A percentile compares a stretch with the other conserved stretches of the same genome.
Conservation (phyloP, 2,329 filamentous ascomycete species). For the Xylaria sp. region DNA sequence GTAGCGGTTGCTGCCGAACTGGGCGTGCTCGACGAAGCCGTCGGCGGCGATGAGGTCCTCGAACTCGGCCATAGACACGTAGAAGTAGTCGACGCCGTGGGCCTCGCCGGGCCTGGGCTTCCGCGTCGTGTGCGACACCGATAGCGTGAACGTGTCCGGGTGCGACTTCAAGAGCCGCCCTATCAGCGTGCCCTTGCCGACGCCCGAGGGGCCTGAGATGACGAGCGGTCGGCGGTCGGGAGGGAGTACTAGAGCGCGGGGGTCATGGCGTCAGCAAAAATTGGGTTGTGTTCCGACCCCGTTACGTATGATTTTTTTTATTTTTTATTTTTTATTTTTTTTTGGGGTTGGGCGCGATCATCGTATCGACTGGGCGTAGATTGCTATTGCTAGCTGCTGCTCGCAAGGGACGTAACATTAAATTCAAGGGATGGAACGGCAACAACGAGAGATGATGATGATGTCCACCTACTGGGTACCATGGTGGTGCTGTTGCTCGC, state of each 20-base stretch:
- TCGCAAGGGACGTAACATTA: background rate
- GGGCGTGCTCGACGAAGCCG: constrained; percentile 85
- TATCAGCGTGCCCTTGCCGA: constrained; percentile 85
- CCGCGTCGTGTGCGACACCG: constrained; percentile 83
- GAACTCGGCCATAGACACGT: constrained; percentile 74
- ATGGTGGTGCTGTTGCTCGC: constrained; percentile 43
- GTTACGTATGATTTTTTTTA: no score
- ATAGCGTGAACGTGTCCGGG: constrained; percentile 64
- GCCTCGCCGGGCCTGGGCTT: constrained; percentile 78
- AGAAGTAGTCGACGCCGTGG: constrained; percentile 85
- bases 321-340: background rate
- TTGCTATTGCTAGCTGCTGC: background rate
- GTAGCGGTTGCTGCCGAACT: constrained; percentile 88
- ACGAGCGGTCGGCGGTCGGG: constrained; percentile 73
- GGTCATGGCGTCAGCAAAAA: constrained; percentile 14
- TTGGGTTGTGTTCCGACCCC: no score
- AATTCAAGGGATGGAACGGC: background rate
- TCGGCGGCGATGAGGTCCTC: constrained; percentile 72
- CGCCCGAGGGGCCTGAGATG: constrained; percentile 82
- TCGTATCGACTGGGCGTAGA: background rate
- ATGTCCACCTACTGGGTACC: constrained; percentile 49
- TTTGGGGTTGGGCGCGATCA: background rate
- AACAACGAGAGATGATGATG: background rate
- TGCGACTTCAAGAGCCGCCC: constrained; percentile 72
- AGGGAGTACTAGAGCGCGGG: constrained; percentile 43